A percentile compares a stretch with the other conserved stretches of the same genome.
phyloP scores from a whole-genome alignment of 2,329 filamentous ascomycete genomes.

The Ascochyta clinopodiicola region DNA sequence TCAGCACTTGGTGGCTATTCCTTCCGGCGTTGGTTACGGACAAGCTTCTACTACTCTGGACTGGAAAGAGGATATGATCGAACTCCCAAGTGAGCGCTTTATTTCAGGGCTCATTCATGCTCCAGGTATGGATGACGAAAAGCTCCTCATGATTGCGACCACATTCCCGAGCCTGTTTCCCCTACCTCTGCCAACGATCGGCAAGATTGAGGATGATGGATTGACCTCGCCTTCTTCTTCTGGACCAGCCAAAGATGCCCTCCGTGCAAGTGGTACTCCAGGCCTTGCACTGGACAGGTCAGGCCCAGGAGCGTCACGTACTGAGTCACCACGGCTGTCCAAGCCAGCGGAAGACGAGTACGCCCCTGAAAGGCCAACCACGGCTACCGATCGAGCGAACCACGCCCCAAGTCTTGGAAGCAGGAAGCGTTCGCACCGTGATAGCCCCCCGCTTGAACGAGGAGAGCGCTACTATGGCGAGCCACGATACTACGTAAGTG shows the following conservation, averaged over 20 bases:
- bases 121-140: constrained; percentile 64
- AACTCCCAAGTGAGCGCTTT: constrained; percentile 60
- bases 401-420: constrained; percentile 22
- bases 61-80: constrained; percentile 68
- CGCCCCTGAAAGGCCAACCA: constrained; percentile 52
- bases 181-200: constrained; percentile 52
- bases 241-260: constrained; percentile 39
- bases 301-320: constrained; percentile 29
- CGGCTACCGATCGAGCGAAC: constrained; percentile 24
- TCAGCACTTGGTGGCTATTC: constrained; percentile 54
- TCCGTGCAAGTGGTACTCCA: constrained; percentile 23
- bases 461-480: constrained; percentile 40
- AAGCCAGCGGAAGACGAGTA: constrained; percentile 56
- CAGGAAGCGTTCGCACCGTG: constrained; percentile 32
- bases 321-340: constrained; percentile 42
- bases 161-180: constrained; percentile 57
- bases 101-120: constrained; percentile 58
- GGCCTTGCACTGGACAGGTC: constrained; percentile 29
- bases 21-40: constrained; percentile 31
- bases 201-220: constrained; percentile 42
- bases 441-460: constrained; percentile 36
- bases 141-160: constrained; percentile 59
- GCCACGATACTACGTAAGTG: constrained; percentile 46
- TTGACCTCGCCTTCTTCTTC: constrained; percentile 37
- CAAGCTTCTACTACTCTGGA: constrained; percentile 47